These are phyloP conservation scores for Epicoccum sorghinum DNA, from an alignment of 2,329 filamentous ascomycete genomes.

Conservation along the genomic window DNA sequence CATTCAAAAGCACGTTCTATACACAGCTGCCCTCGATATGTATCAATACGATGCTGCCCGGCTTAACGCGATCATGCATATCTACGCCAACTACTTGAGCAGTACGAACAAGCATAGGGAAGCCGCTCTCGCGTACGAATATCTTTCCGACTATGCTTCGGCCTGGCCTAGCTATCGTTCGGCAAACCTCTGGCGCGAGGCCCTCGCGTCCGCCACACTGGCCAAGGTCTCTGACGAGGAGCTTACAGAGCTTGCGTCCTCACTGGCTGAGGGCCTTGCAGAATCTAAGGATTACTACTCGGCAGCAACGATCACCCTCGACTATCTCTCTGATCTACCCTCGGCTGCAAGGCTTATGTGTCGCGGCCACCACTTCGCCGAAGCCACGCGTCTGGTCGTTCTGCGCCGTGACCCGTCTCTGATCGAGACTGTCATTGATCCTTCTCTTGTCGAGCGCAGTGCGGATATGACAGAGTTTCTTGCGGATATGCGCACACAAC, in stretches of 20 bases:
- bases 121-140: slow-evolving; percentile 90
- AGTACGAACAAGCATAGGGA: slow-evolving; percentile 79
- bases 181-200: slow-evolving; percentile 89
- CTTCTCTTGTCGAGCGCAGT: slow-evolving; percentile 79
- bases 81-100: slow-evolving; percentile 81
- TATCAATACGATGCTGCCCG: slow-evolving; percentile 81
- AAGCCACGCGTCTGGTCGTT: slow-evolving; percentile 80
- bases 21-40: slow-evolving; percentile 75
- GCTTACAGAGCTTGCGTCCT: slow-evolving; percentile 70
- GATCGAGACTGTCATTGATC: slow-evolving; percentile 73
- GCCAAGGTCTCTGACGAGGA: slow-evolving; percentile 63
- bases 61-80: slow-evolving; percentile 70
- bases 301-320: slow-evolving; percentile 79
- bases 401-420: slow-evolving; percentile 66
- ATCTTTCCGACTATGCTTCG: slow-evolving; percentile 72
- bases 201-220: slow-evolving; percentile 77
- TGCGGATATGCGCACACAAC: slow-evolving; percentile 87
- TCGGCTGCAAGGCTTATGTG: slow-evolving; percentile 78
- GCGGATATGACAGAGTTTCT: slow-evolving; percentile 86
- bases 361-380: slow-evolving; percentile 83
- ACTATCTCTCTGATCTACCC: slow-evolving; percentile 77
- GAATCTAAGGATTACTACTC: slow-evolving; percentile 84
- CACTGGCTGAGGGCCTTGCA: slow-evolving; percentile 76
- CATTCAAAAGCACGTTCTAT: slow-evolving; percentile 78
- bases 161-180: slow-evolving; percentile 85